Conservation (phyloP, 768 basidiomycete genomes). For the Boletus pseudo-olivaceus region DNA sequence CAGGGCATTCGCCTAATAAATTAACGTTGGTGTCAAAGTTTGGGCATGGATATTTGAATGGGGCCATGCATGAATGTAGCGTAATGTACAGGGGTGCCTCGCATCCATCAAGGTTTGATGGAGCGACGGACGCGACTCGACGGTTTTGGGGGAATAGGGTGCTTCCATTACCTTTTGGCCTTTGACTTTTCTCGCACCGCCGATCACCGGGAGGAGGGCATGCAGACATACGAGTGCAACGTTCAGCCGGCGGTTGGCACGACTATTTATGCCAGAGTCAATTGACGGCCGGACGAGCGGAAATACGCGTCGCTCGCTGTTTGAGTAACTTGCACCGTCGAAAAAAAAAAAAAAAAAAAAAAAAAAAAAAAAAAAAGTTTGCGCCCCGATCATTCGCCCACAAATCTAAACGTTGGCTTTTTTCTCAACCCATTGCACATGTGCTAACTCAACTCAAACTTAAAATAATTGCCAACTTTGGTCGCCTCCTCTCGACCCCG, state of each 20-base stretch:
- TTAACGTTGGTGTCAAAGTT: constrained; percentile 17
- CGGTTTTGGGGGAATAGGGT: neutral
- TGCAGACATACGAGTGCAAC: neutral
- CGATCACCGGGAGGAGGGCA: constrained; percentile 10
- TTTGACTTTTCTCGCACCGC: constrained; percentile 17
- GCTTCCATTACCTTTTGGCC: constrained; percentile 18
- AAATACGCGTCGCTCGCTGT: neutral
- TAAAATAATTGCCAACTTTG: constrained; percentile 41
- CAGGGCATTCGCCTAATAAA: constrained; percentile 10
- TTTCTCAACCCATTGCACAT: constrained; percentile 13
- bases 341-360: too few species aligned
- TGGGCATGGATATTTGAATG: constrained; percentile 1
- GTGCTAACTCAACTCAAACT: constrained; percentile 57
- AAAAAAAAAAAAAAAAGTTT: neutral
- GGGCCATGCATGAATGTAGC: constrained; percentile 2
- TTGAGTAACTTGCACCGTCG: too few species aligned
- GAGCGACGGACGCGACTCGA: neutral
- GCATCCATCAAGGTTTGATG: constrained; percentile 29
- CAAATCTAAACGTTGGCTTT: constrained; percentile 13
- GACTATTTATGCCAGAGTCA: neutral
- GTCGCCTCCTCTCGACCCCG: constrained; percentile 22
- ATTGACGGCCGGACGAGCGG: constrained; percentile 18
- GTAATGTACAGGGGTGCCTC: constrained; percentile 6
- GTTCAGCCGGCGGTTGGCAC: constrained; percentile 1
- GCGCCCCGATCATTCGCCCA: constrained; percentile 21